Percentiles rank a stretch among this genome's conserved stretches.
Evolutionary conservation across 768 basidiomycete species (phyloP).

Genomic region (Candolleomyces aberdarensis): DNA sequence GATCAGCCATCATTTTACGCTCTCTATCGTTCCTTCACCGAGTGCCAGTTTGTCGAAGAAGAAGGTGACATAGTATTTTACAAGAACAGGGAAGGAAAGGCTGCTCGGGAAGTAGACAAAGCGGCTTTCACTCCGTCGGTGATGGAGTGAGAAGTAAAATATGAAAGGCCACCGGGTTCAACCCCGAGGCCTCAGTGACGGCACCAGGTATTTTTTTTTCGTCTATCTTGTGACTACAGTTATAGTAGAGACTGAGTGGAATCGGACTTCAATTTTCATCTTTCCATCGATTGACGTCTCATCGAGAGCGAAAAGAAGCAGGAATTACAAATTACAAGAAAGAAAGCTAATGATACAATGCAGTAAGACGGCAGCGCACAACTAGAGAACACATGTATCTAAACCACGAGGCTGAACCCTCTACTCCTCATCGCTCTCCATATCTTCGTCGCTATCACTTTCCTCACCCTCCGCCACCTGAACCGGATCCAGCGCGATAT

Average conservation of each 20-base stretch:
- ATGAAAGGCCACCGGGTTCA: too few species aligned
- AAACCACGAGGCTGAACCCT: constrained; percentile 1
- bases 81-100: constrained; percentile 44
- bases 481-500: constrained; percentile 77
- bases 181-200: too few species aligned
- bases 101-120: constrained; percentile 26
- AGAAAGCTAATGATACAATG: background rate
- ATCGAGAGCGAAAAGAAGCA: background rate
- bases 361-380: background rate
- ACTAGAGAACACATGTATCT: background rate
- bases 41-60: constrained; percentile 55
- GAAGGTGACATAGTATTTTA: constrained; percentile 54
- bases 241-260: too few species aligned
- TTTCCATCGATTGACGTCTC: background rate
- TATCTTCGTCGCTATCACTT: constrained; percentile 76
- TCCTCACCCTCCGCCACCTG: constrained; percentile 91
- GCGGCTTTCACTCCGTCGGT: background rate
- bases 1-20: constrained; percentile 40
- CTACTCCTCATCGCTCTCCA: constrained; percentile 56
- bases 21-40: constrained; percentile 53
- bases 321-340: background rate
- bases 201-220: too few species aligned
- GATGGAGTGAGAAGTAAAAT: too few species aligned
- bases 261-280: too few species aligned
- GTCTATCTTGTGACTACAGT: too few species aligned